Evolutionary conservation across 352 stramenopile genomes (phyloP), one percentile per base, ranked within the genome.

Genomic region (Phytophthora podocarpi): DNA sequence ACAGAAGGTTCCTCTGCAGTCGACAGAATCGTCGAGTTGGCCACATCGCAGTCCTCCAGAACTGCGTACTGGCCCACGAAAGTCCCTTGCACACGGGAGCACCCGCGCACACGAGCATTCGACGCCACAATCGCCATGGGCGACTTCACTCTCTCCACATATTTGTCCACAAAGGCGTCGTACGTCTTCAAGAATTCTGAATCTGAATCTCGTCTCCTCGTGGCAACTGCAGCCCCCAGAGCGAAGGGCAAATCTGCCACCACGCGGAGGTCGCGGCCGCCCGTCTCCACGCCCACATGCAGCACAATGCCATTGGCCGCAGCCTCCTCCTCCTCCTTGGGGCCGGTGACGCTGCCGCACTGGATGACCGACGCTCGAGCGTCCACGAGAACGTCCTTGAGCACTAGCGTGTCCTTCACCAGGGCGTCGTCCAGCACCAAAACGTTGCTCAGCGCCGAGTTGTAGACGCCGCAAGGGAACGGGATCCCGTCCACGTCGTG

Each of bases 201-300:
- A 47, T 55, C 23, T 0, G 15, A 5, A 47, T 92, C 67, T n/a
- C 53, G 31, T 30, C 88, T 70, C 15, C 74, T 61, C 2, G 70
- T 76, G 4, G 64, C 74, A 23, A 96, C 52, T 1, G 54, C 51
- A 40, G 69, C 70, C 4, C 63, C 84, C 24, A 93, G 57, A 69
- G 42, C 26, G 41, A 94, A 96, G 2, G 84, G 72, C 32, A 96
- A 43, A 34, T 96, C 87, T 1, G 85, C 86, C 10, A 94, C 70
- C 4, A 92, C 62, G 11, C 73, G 72, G 12, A 96, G 52, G 52
- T 92, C 69, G 20, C 88, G 78, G 0, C 89, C 89, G 11, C 89
- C 89, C 13, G 72, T 92, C 42, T 96, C 89, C 24, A 95, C 84
- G 41, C 87, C 89, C 12, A 97, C 82, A 30, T 91, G 83, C 12